A percentile compares a stretch with the other conserved stretches of the same genome.
Evolutionary conservation across 345 rosid genomes (phyloP).

Genomic region (Combretum micranthum): DNA sequence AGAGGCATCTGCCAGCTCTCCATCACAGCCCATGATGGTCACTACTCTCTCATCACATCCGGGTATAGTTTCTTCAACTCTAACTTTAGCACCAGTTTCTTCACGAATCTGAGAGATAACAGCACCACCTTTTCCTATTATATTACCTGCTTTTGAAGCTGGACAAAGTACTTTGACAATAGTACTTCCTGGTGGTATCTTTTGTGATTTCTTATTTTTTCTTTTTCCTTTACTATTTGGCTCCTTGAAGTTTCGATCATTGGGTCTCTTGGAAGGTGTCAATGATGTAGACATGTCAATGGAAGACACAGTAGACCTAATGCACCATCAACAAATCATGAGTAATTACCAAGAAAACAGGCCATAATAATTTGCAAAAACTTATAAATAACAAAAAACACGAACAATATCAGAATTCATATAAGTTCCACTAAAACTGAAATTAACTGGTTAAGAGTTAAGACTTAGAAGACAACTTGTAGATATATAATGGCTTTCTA

Average conservation of each 20-base stretch:
- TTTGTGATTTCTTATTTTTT: constrained; percentile 32
- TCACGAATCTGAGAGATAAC: constrained; percentile 34
- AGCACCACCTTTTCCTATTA: constrained; percentile 35
- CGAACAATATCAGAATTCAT: no score
- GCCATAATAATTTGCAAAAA: no score
- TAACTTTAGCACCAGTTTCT: constrained; percentile 45
- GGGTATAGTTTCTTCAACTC: constrained; percentile 40
- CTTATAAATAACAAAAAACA: no score
- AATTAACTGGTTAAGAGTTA: no score
- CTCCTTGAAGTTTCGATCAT: constrained; percentile 29
- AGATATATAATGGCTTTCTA: no score
- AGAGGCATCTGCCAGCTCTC: constrained; percentile 12
- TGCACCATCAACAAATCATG: no score
- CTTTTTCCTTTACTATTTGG: constrained; percentile 39
- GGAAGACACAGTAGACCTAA: no score
- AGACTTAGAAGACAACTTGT: no score
- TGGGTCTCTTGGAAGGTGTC: constrained; percentile 53
- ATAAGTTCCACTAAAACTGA: no score
- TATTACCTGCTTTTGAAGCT: constrained; percentile 22
- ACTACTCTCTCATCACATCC: constrained; percentile 61
- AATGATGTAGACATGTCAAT: constrained; percentile 35
- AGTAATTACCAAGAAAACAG: no score
- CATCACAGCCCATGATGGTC: constrained; percentile 23
- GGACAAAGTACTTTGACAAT: constrained; percentile 46
- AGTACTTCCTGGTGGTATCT: constrained; percentile 13